Conservation (phyloP, 768 basidiomycete genomes). For the Leucocoprinus birnbaumii region DNA sequence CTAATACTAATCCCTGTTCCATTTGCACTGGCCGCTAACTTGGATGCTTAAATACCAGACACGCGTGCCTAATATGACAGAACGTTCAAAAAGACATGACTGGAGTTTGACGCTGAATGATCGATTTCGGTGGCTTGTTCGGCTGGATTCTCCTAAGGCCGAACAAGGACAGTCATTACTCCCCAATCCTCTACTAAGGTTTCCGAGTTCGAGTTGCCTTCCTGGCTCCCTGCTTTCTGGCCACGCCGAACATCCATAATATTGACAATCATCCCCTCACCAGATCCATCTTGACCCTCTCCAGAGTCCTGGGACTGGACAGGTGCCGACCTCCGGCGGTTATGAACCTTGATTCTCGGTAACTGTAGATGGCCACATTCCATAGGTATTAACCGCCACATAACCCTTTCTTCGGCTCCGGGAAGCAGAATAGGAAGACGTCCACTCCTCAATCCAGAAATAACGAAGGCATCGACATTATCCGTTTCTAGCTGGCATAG, state of each 20-base stretch:
- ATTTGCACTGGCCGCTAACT: no score
- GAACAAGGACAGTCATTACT: conserved; percentile 32
- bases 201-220: background rate
- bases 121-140: no score
- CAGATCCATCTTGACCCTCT: conserved; percentile 41
- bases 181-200: background rate
- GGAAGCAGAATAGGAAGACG: conserved; percentile 74
- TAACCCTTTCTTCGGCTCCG: conserved; percentile 59
- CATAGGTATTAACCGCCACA: conserved; percentile 70
- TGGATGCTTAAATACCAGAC: no score
- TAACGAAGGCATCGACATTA: conserved; percentile 68
- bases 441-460: conserved; percentile 69
- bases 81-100: no score
- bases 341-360: conserved; percentile 58
- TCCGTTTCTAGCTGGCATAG: conserved; percentile 73
- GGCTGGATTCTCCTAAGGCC: conserved; percentile 21
- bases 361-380: conserved; percentile 68
- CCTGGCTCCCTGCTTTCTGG: conserved; percentile 13
- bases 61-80: no score
- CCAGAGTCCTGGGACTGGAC: conserved; percentile 27
- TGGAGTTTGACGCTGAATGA: no score
- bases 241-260: conserved; percentile 53
- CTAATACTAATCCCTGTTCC: no score
- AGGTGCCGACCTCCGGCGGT: conserved; percentile 39
- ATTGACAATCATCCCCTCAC: conserved; percentile 45